These are phyloP conservation scores for Rubia tinctorum DNA, from an alignment of 305 asterid genomes.

Conservation along the genomic window DNA sequence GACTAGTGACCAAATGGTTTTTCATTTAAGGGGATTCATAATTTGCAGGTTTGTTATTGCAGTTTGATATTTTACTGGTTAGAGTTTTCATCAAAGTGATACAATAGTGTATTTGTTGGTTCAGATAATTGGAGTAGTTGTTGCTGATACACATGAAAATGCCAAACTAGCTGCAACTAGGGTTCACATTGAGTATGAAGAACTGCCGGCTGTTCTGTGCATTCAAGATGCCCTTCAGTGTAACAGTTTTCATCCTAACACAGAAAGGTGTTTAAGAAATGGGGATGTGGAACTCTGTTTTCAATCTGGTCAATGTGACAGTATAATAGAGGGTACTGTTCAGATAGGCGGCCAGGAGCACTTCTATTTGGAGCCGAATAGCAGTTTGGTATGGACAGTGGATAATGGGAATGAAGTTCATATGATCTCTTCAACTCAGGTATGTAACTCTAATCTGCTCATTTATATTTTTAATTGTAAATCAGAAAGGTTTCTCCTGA, in stretches of 20 bases:
- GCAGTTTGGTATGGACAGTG: conserved; percentile 78
- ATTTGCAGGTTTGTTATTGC: background rate
- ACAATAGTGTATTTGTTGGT: conserved; percentile 10
- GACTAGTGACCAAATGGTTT: background rate
- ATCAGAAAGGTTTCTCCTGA: too few relatives aligned
- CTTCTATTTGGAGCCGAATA: conserved; percentile 91
- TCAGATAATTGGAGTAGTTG: conserved; percentile 91
- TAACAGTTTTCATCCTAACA: conserved; percentile 73
- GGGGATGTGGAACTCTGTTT: conserved; percentile 79
- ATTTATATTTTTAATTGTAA: background rate
- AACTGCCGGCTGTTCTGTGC: conserved; percentile 78
- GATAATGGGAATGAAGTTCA: conserved; percentile 97
- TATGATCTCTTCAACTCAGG: conserved; percentile 97
- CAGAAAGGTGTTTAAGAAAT: conserved; percentile 53
- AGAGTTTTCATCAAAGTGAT: background rate
- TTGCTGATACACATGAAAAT: conserved; percentile 96
- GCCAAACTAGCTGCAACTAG: conserved; percentile 84
- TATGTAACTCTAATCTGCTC: conserved; percentile 19
- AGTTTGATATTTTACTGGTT: background rate
- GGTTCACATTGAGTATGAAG: conserved; percentile 76
- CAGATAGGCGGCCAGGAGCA: conserved; percentile 96
- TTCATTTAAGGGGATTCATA: background rate
- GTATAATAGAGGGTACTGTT: conserved; percentile 80
- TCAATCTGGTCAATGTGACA: conserved; percentile 70
- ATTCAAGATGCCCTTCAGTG: conserved; percentile 75